These are phyloP conservation scores for Comarum palustre DNA, from an alignment of 306 rosid species.

Conservation along the genomic window DNA sequence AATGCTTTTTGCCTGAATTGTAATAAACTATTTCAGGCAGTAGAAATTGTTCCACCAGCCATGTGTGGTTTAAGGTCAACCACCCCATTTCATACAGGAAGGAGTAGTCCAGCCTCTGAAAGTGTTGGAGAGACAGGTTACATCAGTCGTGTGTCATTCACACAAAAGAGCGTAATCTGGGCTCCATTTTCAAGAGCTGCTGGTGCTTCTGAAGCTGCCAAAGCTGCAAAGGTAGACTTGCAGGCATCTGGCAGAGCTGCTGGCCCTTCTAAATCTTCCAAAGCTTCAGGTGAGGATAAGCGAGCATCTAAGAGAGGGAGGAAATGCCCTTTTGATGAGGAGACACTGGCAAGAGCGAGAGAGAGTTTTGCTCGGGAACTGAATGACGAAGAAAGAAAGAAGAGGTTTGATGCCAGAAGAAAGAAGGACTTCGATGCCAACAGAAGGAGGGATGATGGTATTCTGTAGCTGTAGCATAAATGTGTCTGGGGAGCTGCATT, in stretches of 20 bases:
- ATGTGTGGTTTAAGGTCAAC: conserved; percentile 52
- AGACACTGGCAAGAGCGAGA: not conserved
- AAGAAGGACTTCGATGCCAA: conserved; percentile 22
- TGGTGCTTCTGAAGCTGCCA: conserved; percentile 65
- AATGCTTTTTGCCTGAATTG: conserved; percentile 86
- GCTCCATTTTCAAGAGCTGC: conserved; percentile 62
- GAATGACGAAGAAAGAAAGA: conserved; percentile 12
- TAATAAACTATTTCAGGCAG: conserved; percentile 68
- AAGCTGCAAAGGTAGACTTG: conserved; percentile 79
- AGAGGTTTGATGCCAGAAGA: conserved; percentile 35
- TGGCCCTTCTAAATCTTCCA: conserved; percentile 43
- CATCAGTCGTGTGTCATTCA: conserved; percentile 22
- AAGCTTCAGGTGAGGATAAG: conserved; percentile 47
- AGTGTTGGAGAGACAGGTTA: conserved; percentile 44
- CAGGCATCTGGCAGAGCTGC: conserved; percentile 61
- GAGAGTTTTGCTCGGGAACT: not conserved
- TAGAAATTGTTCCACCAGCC: conserved; percentile 77
- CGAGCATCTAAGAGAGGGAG: conserved; percentile 34
- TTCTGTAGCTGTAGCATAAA: conserved; percentile 17
- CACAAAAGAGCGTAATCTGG: conserved; percentile 56
- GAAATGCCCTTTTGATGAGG: not conserved
- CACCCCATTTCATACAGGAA: conserved; percentile 42
- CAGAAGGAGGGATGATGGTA: conserved; percentile 42
- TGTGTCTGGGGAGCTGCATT: conserved; percentile 37
- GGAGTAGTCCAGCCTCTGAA: conserved; percentile 31